phyloP scores from a whole-genome alignment of 495 filamentous ascomycete species.

The Penicillium arizonense region DNA sequence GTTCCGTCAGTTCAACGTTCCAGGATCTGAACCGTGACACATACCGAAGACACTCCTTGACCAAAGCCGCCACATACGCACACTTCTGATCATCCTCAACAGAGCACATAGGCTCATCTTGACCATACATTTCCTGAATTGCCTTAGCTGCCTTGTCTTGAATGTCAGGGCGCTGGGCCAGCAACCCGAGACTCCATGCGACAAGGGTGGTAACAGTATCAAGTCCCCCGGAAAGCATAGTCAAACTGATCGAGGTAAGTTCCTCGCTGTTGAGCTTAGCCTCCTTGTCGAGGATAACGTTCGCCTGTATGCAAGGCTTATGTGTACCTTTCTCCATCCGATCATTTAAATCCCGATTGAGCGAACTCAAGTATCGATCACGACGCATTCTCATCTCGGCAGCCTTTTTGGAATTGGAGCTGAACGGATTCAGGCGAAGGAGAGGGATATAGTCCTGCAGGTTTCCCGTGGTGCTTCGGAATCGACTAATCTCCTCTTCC shows the following conservation, averaged over 20 bases:
- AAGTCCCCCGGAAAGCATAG: constrained; percentile 60
- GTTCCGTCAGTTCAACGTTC: not conserved
- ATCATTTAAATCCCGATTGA: constrained; percentile 54
- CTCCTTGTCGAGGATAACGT: constrained; percentile 61
- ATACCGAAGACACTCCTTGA: constrained; percentile 56
- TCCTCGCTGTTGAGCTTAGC: constrained; percentile 57
- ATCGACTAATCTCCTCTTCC: constrained; percentile 58
- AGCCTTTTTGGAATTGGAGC: constrained; percentile 46
- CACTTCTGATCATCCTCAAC: constrained; percentile 61
- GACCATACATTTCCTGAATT: constrained; percentile 53
- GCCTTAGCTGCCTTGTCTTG: constrained; percentile 57
- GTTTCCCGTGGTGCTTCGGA: constrained; percentile 61
- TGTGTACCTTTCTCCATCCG: constrained; percentile 59
- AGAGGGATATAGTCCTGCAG: constrained; percentile 64
- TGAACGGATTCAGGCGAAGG: constrained; percentile 57
- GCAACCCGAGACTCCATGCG: constrained; percentile 59
- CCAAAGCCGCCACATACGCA: constrained; percentile 56
- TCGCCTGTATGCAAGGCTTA: constrained; percentile 63
- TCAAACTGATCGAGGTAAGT: constrained; percentile 60
- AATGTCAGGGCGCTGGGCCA: constrained; percentile 57
- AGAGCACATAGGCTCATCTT: constrained; percentile 54
- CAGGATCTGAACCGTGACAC: constrained; percentile 1
- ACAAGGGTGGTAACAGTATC: constrained; percentile 63
- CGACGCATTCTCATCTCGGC: constrained; percentile 57
- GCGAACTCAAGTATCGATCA: constrained; percentile 54